phyloP scores from a whole-genome alignment of 805 yeast genomes.

The Myxozyma neglecta region DNA sequence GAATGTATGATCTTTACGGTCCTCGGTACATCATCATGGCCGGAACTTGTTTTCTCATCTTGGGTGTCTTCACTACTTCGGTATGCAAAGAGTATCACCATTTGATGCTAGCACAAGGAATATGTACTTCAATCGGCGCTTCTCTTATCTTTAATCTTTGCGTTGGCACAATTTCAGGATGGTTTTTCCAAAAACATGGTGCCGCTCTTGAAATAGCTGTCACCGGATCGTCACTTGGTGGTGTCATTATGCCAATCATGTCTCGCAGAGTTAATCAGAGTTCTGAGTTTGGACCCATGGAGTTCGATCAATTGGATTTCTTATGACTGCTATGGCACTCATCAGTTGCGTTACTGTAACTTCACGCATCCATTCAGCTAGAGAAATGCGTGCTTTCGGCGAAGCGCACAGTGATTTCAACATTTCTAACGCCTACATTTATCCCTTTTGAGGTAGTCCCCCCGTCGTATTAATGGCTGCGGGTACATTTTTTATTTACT shows the following conservation, averaged over 20 bases:
- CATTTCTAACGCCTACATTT: slow-evolving; percentile 2
- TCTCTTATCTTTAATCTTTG: slow-evolving; percentile 48
- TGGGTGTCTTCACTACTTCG: slow-evolving; percentile 39
- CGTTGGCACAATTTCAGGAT: slow-evolving; percentile 48
- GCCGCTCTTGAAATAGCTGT: slow-evolving; percentile 50
- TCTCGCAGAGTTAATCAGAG: slow-evolving; percentile 44
- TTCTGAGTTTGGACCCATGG: slow-evolving; percentile 59
- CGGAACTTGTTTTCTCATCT: slow-evolving; percentile 32
- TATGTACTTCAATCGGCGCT: slow-evolving; percentile 50
- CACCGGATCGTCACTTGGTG: slow-evolving; percentile 54
- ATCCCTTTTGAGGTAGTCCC: slow-evolving; percentile 35
- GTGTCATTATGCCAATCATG: slow-evolving; percentile 50
- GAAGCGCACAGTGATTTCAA: neutral
- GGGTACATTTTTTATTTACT: slow-evolving; percentile 34
- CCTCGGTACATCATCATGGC: slow-evolving; percentile 31
- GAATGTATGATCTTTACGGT: slow-evolving; percentile 36
- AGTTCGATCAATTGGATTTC: slow-evolving; percentile 51
- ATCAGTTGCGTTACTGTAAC: slow-evolving; percentile 32
- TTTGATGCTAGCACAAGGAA: slow-evolving; percentile 54
- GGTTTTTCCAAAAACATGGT: slow-evolving; percentile 48
- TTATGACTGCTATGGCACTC: slow-evolving; percentile 40
- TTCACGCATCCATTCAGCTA: slow-evolving; percentile 32
- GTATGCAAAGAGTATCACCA: slow-evolving; percentile 49
- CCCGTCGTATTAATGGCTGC: slow-evolving; percentile 31
- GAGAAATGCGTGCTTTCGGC: neutral